These are phyloP conservation scores for Nicotiana knightiana DNA, from an alignment of 257 asterid species.

Conservation along the genomic window DNA sequence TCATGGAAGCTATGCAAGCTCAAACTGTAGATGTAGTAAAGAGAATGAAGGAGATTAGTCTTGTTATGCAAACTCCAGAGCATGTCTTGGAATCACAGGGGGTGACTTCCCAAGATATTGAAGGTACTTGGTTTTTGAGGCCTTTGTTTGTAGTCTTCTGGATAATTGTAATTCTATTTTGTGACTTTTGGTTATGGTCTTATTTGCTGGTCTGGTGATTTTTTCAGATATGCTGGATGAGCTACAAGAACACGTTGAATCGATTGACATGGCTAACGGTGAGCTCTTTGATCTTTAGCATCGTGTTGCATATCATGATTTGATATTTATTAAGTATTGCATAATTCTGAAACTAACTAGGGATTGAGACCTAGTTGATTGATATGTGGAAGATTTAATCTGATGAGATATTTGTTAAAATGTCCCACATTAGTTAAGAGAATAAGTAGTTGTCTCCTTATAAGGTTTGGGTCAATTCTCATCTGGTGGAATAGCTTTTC, in stretches of 20 bases:
- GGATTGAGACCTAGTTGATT: not conserved
- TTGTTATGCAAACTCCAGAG: constrained; percentile 83
- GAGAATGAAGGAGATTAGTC: constrained; percentile 85
- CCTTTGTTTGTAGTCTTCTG: not conserved
- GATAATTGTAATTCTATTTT: not conserved
- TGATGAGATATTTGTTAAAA: not conserved
- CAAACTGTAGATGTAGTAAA: constrained; percentile 77
- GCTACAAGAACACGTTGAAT: constrained; percentile 90
- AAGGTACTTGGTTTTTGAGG: constrained; percentile 31
- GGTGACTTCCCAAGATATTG: constrained; percentile 70
- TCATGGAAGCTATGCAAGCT: constrained; percentile 93
- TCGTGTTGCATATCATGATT: not conserved
- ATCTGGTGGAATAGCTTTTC: too few species aligned
- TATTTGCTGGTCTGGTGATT: not conserved
- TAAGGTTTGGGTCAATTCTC: too few species aligned
- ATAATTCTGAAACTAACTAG: not conserved
- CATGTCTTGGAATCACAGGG: constrained; percentile 82
- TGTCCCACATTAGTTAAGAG: too few species aligned
- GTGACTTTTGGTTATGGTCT: not conserved
- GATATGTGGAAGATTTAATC: not conserved
- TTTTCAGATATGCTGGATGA: constrained; percentile 78
- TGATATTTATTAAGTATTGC: not conserved
- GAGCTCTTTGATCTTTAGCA: constrained; percentile 19
- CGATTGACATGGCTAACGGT: constrained; percentile 95
- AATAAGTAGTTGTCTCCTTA: too few species aligned